phyloP scores from a whole-genome alignment of 805 yeast species.

The Priceomyces carsonii region DNA sequence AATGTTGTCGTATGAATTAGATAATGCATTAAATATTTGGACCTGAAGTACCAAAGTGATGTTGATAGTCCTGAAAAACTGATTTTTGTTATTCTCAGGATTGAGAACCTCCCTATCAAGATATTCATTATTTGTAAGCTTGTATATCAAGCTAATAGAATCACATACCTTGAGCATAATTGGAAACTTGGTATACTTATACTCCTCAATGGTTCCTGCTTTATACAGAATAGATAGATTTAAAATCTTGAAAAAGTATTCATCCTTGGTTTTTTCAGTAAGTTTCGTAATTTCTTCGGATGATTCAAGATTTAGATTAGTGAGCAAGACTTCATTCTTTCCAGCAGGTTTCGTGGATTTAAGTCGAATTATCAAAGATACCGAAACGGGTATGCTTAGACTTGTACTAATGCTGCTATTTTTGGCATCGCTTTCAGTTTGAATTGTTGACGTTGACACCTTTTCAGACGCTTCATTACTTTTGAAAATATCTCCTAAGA shows the following conservation, averaged over 20 bases:
- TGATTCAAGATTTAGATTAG: constrained; percentile 49
- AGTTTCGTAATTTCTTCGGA: constrained; percentile 36
- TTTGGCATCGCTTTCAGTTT: background rate
- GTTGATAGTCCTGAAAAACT: constrained; percentile 25
- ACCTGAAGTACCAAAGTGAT: constrained; percentile 28
- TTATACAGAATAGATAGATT: constrained; percentile 25
- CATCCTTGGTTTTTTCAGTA: constrained; percentile 8
- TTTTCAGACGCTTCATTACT: background rate
- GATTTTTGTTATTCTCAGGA: constrained; percentile 12
- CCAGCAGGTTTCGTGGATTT: constrained; percentile 52
- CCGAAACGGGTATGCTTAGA: constrained; percentile 27
- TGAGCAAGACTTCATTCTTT: constrained; percentile 42
- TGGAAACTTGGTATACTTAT: constrained; percentile 26
- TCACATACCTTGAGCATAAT: constrained; percentile 26
- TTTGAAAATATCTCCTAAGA: constrained; percentile 2
- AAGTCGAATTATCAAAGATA: constrained; percentile 46
- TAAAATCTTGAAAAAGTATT: constrained; percentile 22
- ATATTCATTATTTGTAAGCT: constrained; percentile 30
- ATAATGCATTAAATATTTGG: constrained; percentile 12
- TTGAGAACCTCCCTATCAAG: constrained; percentile 20
- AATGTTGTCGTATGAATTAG: constrained; percentile 12
- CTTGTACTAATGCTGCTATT: constrained; percentile 8
- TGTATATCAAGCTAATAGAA: constrained; percentile 36
- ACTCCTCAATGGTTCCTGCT: constrained; percentile 25
- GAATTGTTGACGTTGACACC: background rate